A percentile compares a stretch with the other conserved stretches of the same genome.
Evolutionary conservation across 805 yeast species (phyloP).

Genomic region (Schwanniomyces occidentalis): DNA sequence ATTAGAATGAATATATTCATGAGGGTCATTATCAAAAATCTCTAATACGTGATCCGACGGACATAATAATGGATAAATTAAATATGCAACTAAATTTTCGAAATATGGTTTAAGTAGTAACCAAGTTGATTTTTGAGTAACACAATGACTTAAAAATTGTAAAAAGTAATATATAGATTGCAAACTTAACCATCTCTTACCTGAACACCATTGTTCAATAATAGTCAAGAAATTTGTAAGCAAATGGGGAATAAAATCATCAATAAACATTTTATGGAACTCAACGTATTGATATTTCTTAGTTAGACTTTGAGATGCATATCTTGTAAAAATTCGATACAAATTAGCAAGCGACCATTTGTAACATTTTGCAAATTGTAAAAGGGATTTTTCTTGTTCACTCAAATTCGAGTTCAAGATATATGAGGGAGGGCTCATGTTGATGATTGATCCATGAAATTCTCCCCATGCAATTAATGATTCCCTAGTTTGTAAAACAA

Average conservation of each 20-base stretch:
- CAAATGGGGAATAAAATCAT: conserved; percentile 71
- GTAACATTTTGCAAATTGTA: conserved; percentile 64
- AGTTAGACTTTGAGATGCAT: conserved; percentile 51
- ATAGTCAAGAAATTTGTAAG: conserved; percentile 62
- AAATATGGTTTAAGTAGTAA: conserved; percentile 61
- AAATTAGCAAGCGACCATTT: conserved; percentile 87
- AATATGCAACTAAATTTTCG: conserved; percentile 63
- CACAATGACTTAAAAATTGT: conserved; percentile 55
- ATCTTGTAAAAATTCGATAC: conserved; percentile 68
- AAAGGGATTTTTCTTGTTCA: conserved; percentile 49
- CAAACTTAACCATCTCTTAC: conserved; percentile 67
- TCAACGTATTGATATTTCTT: conserved; percentile 56
- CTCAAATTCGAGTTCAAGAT: conserved; percentile 52
- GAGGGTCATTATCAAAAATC: conserved; percentile 81
- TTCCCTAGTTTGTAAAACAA: conserved; percentile 51
- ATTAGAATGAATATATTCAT: conserved; percentile 76
- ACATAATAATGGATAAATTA: conserved; percentile 74
- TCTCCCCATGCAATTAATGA: conserved; percentile 67
- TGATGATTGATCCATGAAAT: conserved; percentile 69
- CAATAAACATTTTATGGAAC: conserved; percentile 56
- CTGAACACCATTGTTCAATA: conserved; percentile 71
- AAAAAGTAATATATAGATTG: conserved; percentile 62
- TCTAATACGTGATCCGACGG: conserved; percentile 69
- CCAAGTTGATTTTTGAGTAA: conserved; percentile 62
- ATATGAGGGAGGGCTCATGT: conserved; percentile 55